Evolutionary conservation across 2,329 filamentous ascomycete genomes (phyloP).

Genomic region (Teratosphaeria pseudoeucalypti): DNA sequence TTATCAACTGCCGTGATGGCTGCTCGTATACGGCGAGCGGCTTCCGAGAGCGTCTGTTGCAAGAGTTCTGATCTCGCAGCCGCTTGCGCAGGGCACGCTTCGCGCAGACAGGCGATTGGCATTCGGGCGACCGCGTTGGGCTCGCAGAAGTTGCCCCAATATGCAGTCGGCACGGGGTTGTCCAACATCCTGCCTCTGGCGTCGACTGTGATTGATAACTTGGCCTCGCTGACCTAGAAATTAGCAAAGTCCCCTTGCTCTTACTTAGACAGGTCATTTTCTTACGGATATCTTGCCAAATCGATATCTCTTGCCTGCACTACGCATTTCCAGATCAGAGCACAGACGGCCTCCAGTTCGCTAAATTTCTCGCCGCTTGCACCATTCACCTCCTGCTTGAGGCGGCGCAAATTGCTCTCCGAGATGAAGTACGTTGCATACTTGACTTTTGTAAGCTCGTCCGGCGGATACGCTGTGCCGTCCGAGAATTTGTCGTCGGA

Average conservation of each 20-base stretch:
- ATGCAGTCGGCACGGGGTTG: background rate
- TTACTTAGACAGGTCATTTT: background rate
- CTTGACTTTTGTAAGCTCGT: background rate
- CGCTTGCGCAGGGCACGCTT: background rate
- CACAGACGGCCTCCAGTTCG: constrained; percentile 2
- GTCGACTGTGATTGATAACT: constrained; percentile 8
- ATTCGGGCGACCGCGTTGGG: constrained; percentile 7
- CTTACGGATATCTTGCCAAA: constrained; percentile 1
- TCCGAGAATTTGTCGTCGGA: background rate
- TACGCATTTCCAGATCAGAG: constrained; percentile 5
- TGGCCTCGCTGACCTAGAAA: background rate
- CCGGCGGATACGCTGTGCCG: background rate
- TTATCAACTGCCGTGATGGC: constrained; percentile 5
- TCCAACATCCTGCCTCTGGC: constrained; percentile 2
- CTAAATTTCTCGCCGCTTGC: background rate
- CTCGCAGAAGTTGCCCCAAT: constrained; percentile 7
- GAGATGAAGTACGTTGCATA: constrained; percentile 6
- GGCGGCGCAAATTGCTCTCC: background rate
- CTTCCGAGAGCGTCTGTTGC: background rate
- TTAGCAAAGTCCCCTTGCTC: background rate
- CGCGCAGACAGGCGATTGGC: constrained; percentile 1
- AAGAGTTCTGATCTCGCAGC: background rate
- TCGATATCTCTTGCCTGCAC: constrained; percentile 2
- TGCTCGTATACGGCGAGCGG: constrained; percentile 1
- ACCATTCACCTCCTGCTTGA: background rate